Percentiles rank a stretch among this genome's conserved stretches.
Conservation (phyloP, 352 stramenopile species). For the Pythium plurisporium region DNA sequence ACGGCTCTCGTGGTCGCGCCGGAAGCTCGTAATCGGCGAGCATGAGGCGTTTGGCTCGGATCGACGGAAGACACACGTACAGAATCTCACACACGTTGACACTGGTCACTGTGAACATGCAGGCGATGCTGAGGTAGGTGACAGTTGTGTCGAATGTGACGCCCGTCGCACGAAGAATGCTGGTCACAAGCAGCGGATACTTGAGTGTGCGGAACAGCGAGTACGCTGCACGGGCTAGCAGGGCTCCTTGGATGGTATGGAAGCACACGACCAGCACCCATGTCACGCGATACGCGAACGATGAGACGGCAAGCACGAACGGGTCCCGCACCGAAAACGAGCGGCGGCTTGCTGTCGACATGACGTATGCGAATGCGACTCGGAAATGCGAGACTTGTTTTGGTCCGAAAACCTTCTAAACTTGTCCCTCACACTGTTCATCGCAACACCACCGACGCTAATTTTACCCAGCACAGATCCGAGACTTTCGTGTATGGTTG, state of each 20-base stretch:
- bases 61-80: background rate
- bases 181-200: background rate
- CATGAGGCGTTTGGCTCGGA: background rate
- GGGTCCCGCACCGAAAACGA: background rate
- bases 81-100: background rate
- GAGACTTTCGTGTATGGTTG: too few species aligned
- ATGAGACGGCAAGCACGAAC: background rate
- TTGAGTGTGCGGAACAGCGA: background rate
- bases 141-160: background rate
- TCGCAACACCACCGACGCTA: background rate
- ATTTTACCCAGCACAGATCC: too few species aligned
- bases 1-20: background rate
- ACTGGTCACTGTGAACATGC: background rate
- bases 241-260: background rate
- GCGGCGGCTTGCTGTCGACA: background rate
- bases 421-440: too few species aligned
- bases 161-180: background rate
- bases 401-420: too few species aligned
- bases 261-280: background rate
- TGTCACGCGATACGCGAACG: background rate
- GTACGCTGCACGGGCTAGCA: background rate
- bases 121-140: background rate
- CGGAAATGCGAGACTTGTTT: background rate
- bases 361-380: background rate
- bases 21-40: background rate